Evolutionary conservation across 2,329 filamentous ascomycete genomes (phyloP), one percentile per base, ranked within the genome.

Genomic region (Aspergillus ruber): DNA sequence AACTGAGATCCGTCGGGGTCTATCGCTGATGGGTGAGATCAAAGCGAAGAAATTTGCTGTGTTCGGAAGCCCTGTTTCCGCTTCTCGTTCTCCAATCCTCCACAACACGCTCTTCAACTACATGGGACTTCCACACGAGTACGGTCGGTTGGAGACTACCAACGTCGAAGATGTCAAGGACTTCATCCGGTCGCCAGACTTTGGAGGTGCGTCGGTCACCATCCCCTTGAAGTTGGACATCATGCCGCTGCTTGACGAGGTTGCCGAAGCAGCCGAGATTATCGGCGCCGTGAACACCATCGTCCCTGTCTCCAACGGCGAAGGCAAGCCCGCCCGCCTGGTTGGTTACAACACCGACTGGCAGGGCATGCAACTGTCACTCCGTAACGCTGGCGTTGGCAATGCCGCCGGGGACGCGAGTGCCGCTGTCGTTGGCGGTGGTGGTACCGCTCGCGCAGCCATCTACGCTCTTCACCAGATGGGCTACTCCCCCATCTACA

Each of bases 221-320:
- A 97, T 98, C 44, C 93, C 93, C 1, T 76, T 98, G 46, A 98
- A 98, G 72, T 75, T 93, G 25, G 88, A 95, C 57, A 83, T 97
- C 49, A 89, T 94, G 72, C 76, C 80, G 0, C 70, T 91, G 4
- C 74, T 98, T 12, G 90, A 97, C 63, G 82, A 85, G 45, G 76
- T 96, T 49, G 85, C 89, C 0, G 80, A 84, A 25, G 84, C 93
- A 46, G 91, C 90, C 12, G 80, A 81, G 54, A 75, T 81, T 25
- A 96, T 98, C 52, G 93, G 93, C 18, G 93, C 93, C 3, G 86
- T 97, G 54, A 98, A 98, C 72, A 98, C 93, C 15, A 85, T 98
- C 60, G 81, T 95, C 23, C 84, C 86, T 0, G 63, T 80, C 3
- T 61, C 56, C 6, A 72, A 66, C 3, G 73, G 71, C 3, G 68